Conservation (phyloP, 2,329 filamentous ascomycete genomes). For the Neopestalotiopsis sp. region DNA sequence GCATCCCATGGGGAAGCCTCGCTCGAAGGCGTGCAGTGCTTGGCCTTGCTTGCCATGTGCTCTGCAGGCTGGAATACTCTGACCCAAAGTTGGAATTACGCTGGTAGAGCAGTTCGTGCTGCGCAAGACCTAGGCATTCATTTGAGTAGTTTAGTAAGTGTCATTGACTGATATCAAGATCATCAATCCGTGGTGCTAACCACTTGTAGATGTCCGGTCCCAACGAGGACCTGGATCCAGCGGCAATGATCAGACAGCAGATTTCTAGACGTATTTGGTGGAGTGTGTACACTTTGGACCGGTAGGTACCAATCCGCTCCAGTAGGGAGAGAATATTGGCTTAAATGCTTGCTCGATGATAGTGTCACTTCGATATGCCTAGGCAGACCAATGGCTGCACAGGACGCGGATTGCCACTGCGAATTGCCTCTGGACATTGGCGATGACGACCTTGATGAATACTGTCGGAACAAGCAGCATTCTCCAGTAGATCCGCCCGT, state of each 20-base stretch:
- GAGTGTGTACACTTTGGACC: conserved; percentile 7
- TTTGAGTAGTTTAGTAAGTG: conserved; percentile 11
- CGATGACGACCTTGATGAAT: conserved; percentile 3
- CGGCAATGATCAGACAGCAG: conserved; percentile 5
- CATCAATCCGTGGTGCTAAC: background rate
- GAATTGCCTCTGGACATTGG: conserved; percentile 5
- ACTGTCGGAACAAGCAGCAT: background rate
- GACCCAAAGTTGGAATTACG: conserved; percentile 13
- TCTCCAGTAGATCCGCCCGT: background rate
- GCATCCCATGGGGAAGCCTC: background rate
- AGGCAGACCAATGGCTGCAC: conserved; percentile 9
- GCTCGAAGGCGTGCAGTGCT: conserved; percentile 8
- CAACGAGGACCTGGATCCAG: background rate
- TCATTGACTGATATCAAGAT: background rate
- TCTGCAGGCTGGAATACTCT: conserved; percentile 13
- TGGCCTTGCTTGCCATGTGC: conserved; percentile 12
- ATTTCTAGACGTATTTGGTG: conserved; percentile 7
- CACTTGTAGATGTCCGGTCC: background rate
- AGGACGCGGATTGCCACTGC: conserved; percentile 9
- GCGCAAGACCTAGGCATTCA: conserved; percentile 14
- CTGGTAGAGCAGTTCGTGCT: conserved; percentile 9
- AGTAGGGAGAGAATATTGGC: too few relatives aligned
- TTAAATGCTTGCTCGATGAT: background rate
- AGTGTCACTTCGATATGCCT: conserved; percentile 12
- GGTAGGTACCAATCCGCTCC: background rate